Percentiles rank a stretch among this genome's conserved stretches.
phyloP scores from a whole-genome alignment of 2,329 filamentous ascomycete species.

The Beauveria pseudobassiana region DNA sequence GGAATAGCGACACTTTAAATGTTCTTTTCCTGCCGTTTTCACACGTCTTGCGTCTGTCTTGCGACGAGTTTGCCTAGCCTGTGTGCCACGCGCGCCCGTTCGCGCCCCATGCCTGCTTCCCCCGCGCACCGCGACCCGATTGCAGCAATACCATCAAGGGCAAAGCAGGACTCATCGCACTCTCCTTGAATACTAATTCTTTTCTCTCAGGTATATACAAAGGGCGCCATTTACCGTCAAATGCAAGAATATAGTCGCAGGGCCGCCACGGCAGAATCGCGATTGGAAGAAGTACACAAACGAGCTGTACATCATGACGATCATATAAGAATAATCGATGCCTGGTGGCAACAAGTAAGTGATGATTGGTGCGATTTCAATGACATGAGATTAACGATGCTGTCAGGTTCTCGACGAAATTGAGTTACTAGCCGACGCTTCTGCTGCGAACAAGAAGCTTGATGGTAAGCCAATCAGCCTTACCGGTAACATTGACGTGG shows the following conservation, averaged over 20 bases:
- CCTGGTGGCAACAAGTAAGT: constrained; percentile 88
- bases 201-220: constrained; percentile 39
- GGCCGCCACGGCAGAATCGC: constrained; percentile 71
- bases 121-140: background rate
- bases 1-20: background rate
- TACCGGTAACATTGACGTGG: background rate
- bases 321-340: constrained; percentile 81
- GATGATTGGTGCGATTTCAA: background rate
- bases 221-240: constrained; percentile 93
- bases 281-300: constrained; percentile 73
- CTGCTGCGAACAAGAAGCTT: constrained; percentile 34
- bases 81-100: background rate
- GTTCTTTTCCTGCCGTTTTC: background rate
- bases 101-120: background rate
- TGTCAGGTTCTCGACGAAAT: constrained; percentile 56
- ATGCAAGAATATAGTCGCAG: constrained; percentile 98
- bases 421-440: constrained; percentile 48
- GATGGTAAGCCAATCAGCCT: constrained; percentile 28
- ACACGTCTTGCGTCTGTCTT: background rate
- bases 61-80: background rate
- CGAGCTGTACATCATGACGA: constrained; percentile 80
- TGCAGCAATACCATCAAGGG: background rate
- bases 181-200: constrained; percentile 14
- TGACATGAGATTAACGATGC: background rate
- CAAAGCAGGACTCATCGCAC: background rate